Conservation (phyloP, 768 basidiomycete species). For the Gymnopilus junonius region DNA sequence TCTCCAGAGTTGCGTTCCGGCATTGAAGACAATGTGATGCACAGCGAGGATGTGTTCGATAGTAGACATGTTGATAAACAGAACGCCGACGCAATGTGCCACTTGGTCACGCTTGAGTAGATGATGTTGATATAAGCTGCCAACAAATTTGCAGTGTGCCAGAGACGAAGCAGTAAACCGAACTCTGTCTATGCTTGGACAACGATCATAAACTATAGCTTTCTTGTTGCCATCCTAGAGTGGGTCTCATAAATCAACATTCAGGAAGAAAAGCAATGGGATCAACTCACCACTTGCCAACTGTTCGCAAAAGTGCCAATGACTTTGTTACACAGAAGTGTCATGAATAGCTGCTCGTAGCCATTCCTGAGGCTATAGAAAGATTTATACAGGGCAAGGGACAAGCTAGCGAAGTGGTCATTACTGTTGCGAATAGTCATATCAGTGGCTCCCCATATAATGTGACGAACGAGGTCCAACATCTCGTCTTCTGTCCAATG, state of each 20-base stretch:
- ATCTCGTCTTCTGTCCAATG: constrained; percentile 18
- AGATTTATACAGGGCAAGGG: not conserved
- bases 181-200: constrained; percentile 5
- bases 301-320: constrained; percentile 2
- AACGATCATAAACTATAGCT: constrained; percentile 9
- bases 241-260: not conserved
- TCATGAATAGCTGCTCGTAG: not conserved
- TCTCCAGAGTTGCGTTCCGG: constrained; percentile 18
- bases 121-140: constrained; percentile 13
- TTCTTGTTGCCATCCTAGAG: constrained; percentile 3
- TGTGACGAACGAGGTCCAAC: constrained; percentile 15
- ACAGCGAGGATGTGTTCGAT: constrained; percentile 20
- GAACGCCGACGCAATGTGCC: constrained; percentile 14
- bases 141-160: constrained; percentile 21
- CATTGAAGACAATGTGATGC: constrained; percentile 13
- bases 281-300: not conserved
- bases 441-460: constrained; percentile 20
- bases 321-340: not conserved
- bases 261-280: not conserved
- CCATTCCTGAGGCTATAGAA: not conserved
- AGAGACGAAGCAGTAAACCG: constrained; percentile 14
- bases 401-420: constrained; percentile 3
- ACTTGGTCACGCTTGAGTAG: constrained; percentile 13
- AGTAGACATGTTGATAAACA: constrained; percentile 14
- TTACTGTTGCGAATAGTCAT: not conserved